Evolutionary conservation across 108 stramenopile species (phyloP).

Genomic region (Stephanodiscus triporus): DNA sequence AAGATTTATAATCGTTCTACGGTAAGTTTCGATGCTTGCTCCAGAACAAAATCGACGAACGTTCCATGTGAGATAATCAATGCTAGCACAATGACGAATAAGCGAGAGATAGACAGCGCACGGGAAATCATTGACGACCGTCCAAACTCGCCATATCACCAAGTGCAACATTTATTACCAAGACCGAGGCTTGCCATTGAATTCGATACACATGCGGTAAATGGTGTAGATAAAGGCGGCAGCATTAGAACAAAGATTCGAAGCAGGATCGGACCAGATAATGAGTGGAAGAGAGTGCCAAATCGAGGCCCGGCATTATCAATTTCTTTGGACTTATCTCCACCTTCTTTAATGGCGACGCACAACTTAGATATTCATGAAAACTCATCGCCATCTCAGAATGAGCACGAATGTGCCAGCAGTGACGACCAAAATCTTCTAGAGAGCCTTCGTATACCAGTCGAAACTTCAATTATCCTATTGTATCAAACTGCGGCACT

Average conservation of each 20-base stretch:
- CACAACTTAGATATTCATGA: neutral
- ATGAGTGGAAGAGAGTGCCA: neutral
- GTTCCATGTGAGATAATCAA: neutral
- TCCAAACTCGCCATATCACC: neutral
- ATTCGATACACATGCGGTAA: slow-evolving; percentile 23
- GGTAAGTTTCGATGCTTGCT: neutral
- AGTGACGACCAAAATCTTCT: neutral
- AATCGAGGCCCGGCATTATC: slow-evolving; percentile 7
- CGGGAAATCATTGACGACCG: neutral
- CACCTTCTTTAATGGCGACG: neutral
- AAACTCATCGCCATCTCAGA: neutral
- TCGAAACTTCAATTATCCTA: slow-evolving; percentile 9
- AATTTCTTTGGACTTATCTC: slow-evolving; percentile 18
- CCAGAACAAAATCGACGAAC: neutral
- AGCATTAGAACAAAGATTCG: slow-evolving; percentile 15
- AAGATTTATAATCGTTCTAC: neutral
- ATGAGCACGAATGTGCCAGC: neutral
- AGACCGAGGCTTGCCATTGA: slow-evolving; percentile 20
- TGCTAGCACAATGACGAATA: neutral
- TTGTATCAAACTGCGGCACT: slow-evolving; percentile 24
- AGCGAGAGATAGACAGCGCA: neutral
- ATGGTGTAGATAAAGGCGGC: neutral
- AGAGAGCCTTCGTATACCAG: neutral
- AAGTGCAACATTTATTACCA: neutral
- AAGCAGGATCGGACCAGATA: slow-evolving; percentile 2